Conservation (phyloP, 805 yeast genomes). For the Blastobotrys chiropterorum region DNA sequence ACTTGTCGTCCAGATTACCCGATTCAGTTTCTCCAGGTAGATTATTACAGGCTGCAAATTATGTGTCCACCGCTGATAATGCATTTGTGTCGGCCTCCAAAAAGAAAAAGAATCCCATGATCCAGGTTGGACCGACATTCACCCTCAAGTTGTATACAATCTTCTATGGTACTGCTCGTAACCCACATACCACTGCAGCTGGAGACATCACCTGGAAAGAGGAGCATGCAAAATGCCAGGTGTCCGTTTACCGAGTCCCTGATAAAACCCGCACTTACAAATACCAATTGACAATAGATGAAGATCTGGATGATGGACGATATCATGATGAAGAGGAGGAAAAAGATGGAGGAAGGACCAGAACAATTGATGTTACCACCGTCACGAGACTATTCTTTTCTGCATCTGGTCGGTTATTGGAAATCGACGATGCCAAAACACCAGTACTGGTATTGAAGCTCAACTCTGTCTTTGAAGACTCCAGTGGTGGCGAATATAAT, state of each 20-base stretch:
- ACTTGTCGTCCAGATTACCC: constrained; percentile 44
- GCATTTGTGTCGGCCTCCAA: constrained; percentile 19
- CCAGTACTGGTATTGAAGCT: constrained; percentile 64
- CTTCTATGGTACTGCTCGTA: constrained; percentile 33
- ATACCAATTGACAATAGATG: constrained; percentile 45
- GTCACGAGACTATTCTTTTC: constrained; percentile 56
- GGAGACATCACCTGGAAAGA: constrained; percentile 65
- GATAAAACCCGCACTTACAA: constrained; percentile 26
- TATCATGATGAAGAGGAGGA: constrained; percentile 54
- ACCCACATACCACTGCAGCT: constrained; percentile 41
- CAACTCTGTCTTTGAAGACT: constrained; percentile 22
- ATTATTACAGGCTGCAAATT: constrained; percentile 54
- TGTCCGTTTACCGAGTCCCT: constrained; percentile 34
- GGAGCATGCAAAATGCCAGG: constrained; percentile 51
- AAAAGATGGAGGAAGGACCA: constrained; percentile 35
- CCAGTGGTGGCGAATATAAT: constrained; percentile 14
- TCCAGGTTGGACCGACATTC: constrained; percentile 56
- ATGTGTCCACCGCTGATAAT: constrained; percentile 37
- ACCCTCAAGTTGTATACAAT: constrained; percentile 53
- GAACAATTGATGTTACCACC: constrained; percentile 34
- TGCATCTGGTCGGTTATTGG: constrained; percentile 61
- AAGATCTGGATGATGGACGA: constrained; percentile 62
- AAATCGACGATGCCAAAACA: constrained; percentile 51
- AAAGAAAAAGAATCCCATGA: constrained; percentile 4
- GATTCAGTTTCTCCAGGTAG: constrained; percentile 57